A percentile compares a stretch with the other conserved stretches of the same genome.
Evolutionary conservation across 345 rosid genomes (phyloP).

Genomic region (Euphorbia lathyris): DNA sequence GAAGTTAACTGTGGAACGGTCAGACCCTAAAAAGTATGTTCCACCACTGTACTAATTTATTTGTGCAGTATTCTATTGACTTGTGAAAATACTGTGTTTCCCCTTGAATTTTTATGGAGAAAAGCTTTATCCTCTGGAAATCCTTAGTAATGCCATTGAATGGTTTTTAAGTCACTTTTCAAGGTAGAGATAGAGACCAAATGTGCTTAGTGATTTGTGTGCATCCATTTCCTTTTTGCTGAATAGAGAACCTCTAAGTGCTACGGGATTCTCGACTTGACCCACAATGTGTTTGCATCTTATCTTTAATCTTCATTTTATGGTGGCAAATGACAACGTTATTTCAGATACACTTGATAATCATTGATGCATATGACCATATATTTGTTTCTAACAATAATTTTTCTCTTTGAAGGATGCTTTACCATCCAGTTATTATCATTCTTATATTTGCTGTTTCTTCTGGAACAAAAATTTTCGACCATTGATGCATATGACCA

Average conservation of each 20-base stretch:
- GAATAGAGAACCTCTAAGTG: background rate
- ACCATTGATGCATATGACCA: background rate
- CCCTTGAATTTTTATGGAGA: background rate
- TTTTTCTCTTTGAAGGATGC: background rate
- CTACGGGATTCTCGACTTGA: background rate
- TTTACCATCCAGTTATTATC: background rate
- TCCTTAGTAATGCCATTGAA: background rate
- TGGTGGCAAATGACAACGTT: background rate
- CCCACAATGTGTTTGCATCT: background rate
- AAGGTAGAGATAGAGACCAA: background rate
- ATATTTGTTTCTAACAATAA: background rate
- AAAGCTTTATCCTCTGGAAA: background rate
- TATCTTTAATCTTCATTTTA: background rate
- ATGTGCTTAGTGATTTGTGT: background rate
- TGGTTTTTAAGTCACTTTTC: background rate
- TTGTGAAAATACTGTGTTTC: background rate
- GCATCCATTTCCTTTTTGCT: background rate
- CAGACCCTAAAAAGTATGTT: slow-evolving; percentile 23
- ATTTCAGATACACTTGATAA: background rate
- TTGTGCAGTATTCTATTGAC: background rate
- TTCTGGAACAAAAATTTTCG: background rate
- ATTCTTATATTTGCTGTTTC: background rate
- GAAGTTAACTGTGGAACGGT: slow-evolving; percentile 19
- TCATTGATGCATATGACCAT: background rate
- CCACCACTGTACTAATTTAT: background rate